Evolutionary conservation across 75 land plant species (phyloP).

Genomic region (Cunninghamia lanceolata): DNA sequence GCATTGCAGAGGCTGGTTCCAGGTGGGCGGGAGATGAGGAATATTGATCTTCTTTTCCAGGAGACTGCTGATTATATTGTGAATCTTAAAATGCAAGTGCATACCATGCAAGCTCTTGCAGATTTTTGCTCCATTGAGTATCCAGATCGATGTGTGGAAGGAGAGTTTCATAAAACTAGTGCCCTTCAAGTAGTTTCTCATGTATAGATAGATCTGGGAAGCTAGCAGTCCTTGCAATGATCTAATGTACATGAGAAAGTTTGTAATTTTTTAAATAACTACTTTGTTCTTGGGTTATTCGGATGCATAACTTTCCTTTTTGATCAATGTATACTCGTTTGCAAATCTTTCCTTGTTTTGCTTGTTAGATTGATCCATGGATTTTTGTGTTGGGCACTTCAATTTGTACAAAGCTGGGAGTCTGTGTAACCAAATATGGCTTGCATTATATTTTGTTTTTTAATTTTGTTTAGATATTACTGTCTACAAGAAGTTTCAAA

Average conservation of each 20-base stretch:
- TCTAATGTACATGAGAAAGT: neutral
- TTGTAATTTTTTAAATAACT: neutral
- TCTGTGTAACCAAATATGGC: too few species aligned
- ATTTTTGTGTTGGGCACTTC: too few species aligned
- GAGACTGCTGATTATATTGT: neutral
- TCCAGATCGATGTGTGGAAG: neutral
- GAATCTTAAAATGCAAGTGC: neutral
- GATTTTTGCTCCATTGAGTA: neutral
- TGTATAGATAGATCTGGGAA: neutral
- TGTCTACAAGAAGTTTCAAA: too few species aligned
- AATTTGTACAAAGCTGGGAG: too few species aligned
- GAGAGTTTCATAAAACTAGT: neutral
- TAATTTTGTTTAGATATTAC: too few species aligned
- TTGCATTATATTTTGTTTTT: too few species aligned
- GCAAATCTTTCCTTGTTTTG: too few species aligned
- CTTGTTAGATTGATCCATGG: too few species aligned
- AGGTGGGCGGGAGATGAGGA: neutral
- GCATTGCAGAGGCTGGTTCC: slow-evolving; percentile 2
- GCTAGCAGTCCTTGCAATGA: neutral
- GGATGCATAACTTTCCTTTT: too few species aligned
- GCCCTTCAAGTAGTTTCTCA: neutral
- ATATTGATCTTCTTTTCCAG: neutral
- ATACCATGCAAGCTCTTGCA: neutral
- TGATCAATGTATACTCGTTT: too few species aligned
- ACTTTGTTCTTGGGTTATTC: too few species aligned